Percentiles rank a stretch among this genome's conserved stretches.
Evolutionary conservation across 192 early-diverging fungal genomes (phyloP).

Genomic region (Pilaira anomala): DNA sequence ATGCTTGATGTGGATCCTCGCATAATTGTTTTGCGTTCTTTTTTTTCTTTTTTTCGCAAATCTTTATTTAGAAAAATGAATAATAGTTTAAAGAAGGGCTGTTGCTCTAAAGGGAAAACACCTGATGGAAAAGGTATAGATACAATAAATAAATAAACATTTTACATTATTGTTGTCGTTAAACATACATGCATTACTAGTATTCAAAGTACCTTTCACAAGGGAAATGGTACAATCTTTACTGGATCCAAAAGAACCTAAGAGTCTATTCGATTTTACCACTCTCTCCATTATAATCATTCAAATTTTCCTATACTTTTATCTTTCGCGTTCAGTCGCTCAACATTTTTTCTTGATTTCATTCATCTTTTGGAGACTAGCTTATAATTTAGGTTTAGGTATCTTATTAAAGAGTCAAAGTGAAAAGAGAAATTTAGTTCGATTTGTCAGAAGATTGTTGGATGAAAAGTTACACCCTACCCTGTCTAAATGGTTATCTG

Average conservation of each 20-base stretch:
- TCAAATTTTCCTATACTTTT: slow-evolving; percentile 62
- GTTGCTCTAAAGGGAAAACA: slow-evolving; percentile 33
- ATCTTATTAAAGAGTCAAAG: slow-evolving; percentile 78
- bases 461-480: slow-evolving; percentile 50
- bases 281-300: slow-evolving; percentile 58
- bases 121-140: slow-evolving; percentile 39
- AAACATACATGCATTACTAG: slow-evolving; percentile 42
- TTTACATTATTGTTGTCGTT: neutral
- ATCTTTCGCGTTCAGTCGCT: slow-evolving; percentile 47
- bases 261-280: slow-evolving; percentile 72
- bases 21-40: too few species aligned
- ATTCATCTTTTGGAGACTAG: slow-evolving; percentile 84
- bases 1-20: too few species aligned
- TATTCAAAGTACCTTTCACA: slow-evolving; percentile 66
- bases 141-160: neutral
- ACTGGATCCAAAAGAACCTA: slow-evolving; percentile 61
- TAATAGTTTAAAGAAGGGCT: too few species aligned
- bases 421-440: slow-evolving; percentile 64
- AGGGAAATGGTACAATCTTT: slow-evolving; percentile 72
- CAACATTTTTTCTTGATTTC: slow-evolving; percentile 61
- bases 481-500: slow-evolving; percentile 55
- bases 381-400: slow-evolving; percentile 85
- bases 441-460: slow-evolving; percentile 66
- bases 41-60: too few species aligned
- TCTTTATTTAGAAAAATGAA: too few species aligned